Conservation (phyloP, 1,284 basidiomycete species). For the Trametes sp. region DNA sequence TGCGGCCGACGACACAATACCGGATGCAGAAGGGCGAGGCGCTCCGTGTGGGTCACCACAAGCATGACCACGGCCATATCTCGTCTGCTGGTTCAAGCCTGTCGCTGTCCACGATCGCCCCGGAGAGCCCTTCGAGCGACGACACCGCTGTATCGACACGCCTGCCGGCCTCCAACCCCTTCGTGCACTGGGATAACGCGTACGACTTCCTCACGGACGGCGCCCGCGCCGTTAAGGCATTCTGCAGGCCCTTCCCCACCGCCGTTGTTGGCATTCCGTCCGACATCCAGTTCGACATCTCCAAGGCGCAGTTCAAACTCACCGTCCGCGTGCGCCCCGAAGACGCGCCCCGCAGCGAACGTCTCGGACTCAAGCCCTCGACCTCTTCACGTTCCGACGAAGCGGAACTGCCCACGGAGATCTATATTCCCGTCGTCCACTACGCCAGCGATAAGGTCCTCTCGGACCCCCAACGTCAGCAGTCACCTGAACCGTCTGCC, state of each 20-base stretch:
- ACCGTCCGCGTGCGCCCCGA: constrained; percentile 65
- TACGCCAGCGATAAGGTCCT: constrained; percentile 66
- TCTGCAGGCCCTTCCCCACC: constrained; percentile 83
- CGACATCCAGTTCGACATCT: constrained; percentile 81
- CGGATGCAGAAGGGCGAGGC: constrained; percentile 41
- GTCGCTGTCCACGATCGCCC: constrained; percentile 43
- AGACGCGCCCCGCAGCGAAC: constrained; percentile 47
- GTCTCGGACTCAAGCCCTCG: constrained; percentile 27
- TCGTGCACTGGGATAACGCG: constrained; percentile 50
- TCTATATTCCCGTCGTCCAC: constrained; percentile 90
- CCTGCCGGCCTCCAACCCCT: constrained; percentile 7
- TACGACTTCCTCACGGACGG: constrained; percentile 83
- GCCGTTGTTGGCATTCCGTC: constrained; percentile 74
- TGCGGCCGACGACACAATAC: constrained; percentile 44
- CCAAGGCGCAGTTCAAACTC: constrained; percentile 73
- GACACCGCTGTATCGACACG: constrained; percentile 19
- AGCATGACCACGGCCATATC: constrained; percentile 29
- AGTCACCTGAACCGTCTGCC: constrained; percentile 20
- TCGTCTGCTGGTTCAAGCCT: constrained; percentile 41
- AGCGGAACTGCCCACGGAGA: constrained; percentile 73
- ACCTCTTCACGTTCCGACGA: constrained; percentile 39
- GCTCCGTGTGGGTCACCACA: constrained; percentile 42
- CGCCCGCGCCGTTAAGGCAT: constrained; percentile 82
- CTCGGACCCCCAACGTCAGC: constrained; percentile 28
- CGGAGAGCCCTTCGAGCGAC: constrained; percentile 22